Percentiles rank a stretch among this genome's conserved stretches.
Conservation (phyloP, 805 yeast species). For the Saturnispora hagleri region DNA sequence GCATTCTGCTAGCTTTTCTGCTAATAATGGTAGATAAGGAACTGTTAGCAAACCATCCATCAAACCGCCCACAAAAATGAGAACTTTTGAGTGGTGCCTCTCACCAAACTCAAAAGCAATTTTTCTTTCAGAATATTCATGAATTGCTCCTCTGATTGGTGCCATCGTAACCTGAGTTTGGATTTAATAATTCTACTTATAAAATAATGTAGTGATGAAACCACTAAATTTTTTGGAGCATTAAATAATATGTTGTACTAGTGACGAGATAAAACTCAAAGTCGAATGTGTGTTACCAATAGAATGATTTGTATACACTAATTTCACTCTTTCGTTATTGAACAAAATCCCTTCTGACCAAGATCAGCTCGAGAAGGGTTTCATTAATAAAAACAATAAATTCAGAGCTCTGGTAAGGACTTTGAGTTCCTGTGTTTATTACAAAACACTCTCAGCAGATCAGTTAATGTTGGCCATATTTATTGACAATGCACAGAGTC, state of each 20-base stretch:
- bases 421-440: too few relatives aligned
- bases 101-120: constrained; percentile 48
- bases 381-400: too few relatives aligned
- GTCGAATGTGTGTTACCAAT: too few relatives aligned
- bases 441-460: background rate
- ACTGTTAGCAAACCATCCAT: constrained; percentile 65
- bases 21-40: constrained; percentile 48
- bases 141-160: constrained; percentile 33
- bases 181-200: too few relatives aligned
- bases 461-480: background rate
- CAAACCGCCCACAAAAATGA: constrained; percentile 67
- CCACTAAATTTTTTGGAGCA: background rate
- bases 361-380: too few relatives aligned
- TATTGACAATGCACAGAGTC: background rate
- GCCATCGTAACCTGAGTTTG: background rate
- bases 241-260: too few relatives aligned
- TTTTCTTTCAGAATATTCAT: constrained; percentile 34
- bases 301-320: too few relatives aligned
- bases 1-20: constrained; percentile 30
- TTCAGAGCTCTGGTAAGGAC: too few relatives aligned
- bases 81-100: constrained; percentile 34
- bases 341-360: too few relatives aligned
- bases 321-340: too few relatives aligned
- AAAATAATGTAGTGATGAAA: background rate
- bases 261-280: too few relatives aligned